Evolutionary conservation across 1,284 basidiomycete species (phyloP).

Genomic region (Gomphus bonarii): DNA sequence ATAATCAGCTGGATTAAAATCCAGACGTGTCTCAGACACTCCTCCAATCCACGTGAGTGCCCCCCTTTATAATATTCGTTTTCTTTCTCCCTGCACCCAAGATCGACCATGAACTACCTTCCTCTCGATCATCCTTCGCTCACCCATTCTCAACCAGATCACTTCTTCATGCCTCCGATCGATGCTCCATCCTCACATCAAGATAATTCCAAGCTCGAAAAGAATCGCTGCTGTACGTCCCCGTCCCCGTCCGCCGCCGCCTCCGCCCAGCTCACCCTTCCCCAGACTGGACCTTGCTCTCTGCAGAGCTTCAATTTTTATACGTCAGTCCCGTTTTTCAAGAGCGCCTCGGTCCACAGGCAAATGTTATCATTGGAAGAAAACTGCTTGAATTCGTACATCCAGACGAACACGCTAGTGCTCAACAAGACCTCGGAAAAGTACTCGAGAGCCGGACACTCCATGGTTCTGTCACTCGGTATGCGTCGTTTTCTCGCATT

Average conservation of each 20-base stretch:
- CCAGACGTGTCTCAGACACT: background rate
- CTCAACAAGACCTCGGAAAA: slow-evolving; percentile 64
- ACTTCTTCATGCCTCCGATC: slow-evolving; percentile 5
- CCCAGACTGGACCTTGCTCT: slow-evolving; percentile 64
- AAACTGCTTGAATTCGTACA: slow-evolving; percentile 83
- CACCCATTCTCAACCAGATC: slow-evolving; percentile 7
- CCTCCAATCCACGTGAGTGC: background rate
- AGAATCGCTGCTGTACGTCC: slow-evolving; percentile 67
- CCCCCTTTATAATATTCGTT: background rate
- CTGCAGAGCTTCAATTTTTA: slow-evolving; percentile 69
- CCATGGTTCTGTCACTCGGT: slow-evolving; percentile 90
- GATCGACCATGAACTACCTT: background rate
- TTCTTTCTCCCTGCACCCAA: background rate
- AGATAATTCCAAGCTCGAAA: slow-evolving; percentile 42
- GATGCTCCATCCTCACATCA: background rate
- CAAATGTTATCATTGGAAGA: slow-evolving; percentile 58
- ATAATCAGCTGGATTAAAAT: background rate
- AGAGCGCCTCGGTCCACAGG: slow-evolving; percentile 66
- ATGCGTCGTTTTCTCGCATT: slow-evolving; percentile 19
- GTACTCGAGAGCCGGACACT: slow-evolving; percentile 75
- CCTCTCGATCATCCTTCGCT: slow-evolving; percentile 8
- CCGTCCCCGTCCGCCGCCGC: slow-evolving; percentile 25
- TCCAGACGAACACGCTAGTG: slow-evolving; percentile 77
- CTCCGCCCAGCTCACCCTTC: slow-evolving; percentile 22
- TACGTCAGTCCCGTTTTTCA: slow-evolving; percentile 85